phyloP scores from a whole-genome alignment of 2,329 filamentous ascomycete genomes.

The Pseudocercospora macadamiae region DNA sequence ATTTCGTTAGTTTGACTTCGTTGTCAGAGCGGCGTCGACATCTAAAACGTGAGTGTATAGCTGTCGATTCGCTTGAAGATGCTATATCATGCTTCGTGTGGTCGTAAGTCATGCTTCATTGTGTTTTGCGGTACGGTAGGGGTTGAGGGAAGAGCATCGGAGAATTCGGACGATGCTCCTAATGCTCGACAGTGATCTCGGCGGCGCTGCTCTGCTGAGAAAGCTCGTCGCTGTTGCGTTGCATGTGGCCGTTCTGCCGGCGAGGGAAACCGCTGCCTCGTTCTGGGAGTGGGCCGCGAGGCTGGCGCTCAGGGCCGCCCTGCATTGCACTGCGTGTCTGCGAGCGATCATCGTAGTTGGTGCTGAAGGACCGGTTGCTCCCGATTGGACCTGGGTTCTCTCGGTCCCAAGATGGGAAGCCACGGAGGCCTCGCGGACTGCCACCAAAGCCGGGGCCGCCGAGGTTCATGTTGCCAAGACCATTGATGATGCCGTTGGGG shows the following conservation, averaged over 20 bases:
- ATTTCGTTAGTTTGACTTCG: constrained; percentile 21
- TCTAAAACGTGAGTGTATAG: background rate
- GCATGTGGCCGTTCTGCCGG: constrained; percentile 64
- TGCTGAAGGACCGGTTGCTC: constrained; percentile 65
- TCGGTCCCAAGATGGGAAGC: constrained; percentile 64
- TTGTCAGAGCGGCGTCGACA: constrained; percentile 19
- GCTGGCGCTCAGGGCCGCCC: constrained; percentile 60
- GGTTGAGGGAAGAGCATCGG: background rate
- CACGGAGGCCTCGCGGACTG: constrained; percentile 62
- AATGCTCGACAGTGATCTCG: constrained; percentile 66
- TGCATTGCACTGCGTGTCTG: constrained; percentile 48
- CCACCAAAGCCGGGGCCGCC: constrained; percentile 52
- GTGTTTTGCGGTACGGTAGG: background rate
- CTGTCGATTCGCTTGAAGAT: constrained; percentile 23
- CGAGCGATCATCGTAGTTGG: constrained; percentile 59
- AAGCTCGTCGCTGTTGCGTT: constrained; percentile 65
- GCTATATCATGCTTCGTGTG: constrained; percentile 23
- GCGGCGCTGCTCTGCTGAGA: constrained; percentile 60
- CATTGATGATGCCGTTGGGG: constrained; percentile 59
- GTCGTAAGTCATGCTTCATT: constrained; percentile 23
- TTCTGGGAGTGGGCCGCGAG: constrained; percentile 63
- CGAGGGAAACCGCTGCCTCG: constrained; percentile 61
- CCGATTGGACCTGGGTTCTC: constrained; percentile 64
- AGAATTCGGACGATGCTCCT: constrained; percentile 28
- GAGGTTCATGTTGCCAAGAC: constrained; percentile 63